Evolutionary conservation across 1,284 basidiomycete species (phyloP), one percentile per base, ranked within the genome.

Genomic region (Cutaneotrichosporon cyanovorans): DNA sequence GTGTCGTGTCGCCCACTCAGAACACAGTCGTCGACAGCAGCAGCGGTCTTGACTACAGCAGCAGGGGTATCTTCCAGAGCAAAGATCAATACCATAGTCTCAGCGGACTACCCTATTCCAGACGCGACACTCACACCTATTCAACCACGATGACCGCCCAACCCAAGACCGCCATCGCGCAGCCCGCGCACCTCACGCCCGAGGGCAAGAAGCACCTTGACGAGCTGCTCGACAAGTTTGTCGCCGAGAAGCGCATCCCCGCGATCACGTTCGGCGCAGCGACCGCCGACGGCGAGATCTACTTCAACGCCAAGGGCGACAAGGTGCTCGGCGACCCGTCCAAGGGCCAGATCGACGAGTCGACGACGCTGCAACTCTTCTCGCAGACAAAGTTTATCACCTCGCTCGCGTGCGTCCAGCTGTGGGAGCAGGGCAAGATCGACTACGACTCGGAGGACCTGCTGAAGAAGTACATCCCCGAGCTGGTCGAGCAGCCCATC

Each of bases 301-400:
- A 62, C 40, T 50, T 46, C 18, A 58, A 60, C 36, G 48, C 55
- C 36, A 40, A 40, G 15, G 65, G 65, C 18, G 57, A 62, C 30
- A 49, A 40, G 34, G 52, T 58, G 2, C 59, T 54, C 39, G 63
- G 57, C 3, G 46, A 63, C 21, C 48, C 48, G 3, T 43, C 51
- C 8, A 37, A 51, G 23, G 62, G 59, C 14, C 37, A 48, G 36
- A 49, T 68, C 8, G 47, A 57, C 35, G 38, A 46, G 30, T 46
- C 62, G 32, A 66, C 62, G 8, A 51, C 48, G 1, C 46, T 62
- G 6, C 60, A 66, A 48, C 43, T 65, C 14, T 66, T 63, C 48
- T 64, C 61, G 5, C 58, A 57, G 53, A 61, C 62, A 25, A 69
- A 67, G 53, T 51, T 67, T 8, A 53, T 66, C 21, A 49, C 47